Percentiles rank a stretch among this genome's conserved stretches.
Conservation (phyloP, 257 asterid species). For the Linaria vulgaris region DNA sequence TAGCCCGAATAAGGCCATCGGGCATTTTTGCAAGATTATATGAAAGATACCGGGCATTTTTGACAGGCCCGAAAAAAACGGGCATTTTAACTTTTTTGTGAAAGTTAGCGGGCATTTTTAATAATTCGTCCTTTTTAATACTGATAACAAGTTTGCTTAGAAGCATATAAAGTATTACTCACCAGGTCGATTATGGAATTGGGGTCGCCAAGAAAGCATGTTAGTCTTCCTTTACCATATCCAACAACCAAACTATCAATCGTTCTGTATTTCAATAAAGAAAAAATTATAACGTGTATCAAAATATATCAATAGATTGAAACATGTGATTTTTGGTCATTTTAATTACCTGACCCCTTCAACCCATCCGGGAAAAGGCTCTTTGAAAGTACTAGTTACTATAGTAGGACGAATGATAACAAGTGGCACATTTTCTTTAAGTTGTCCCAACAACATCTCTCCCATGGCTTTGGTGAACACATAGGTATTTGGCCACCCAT, state of each 20-base stretch:
- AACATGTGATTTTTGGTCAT: neutral
- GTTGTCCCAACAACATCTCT: constrained; percentile 60
- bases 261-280: constrained; percentile 9
- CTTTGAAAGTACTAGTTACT: constrained; percentile 65
- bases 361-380: constrained; percentile 90
- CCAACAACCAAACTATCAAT: constrained; percentile 29
- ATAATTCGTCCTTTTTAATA: no score
- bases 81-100: no score
- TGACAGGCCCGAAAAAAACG: no score
- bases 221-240: constrained; percentile 28
- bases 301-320: neutral
- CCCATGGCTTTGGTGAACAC: constrained; percentile 86
- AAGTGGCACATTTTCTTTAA: constrained; percentile 45
- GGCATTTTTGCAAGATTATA: no score
- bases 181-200: constrained; percentile 21
- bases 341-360: constrained; percentile 62
- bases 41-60: no score
- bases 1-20: no score
- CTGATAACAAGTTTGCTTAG: no score
- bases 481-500: constrained; percentile 90
- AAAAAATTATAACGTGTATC: neutral
- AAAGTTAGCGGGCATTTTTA: no score
- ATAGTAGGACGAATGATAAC: constrained; percentile 75
- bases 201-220: constrained; percentile 28
- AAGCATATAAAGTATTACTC: no score